These are phyloP conservation scores for Talaromyces trachyspermus DNA, from an alignment of 495 filamentous ascomycete species.

Conservation along the genomic window DNA sequence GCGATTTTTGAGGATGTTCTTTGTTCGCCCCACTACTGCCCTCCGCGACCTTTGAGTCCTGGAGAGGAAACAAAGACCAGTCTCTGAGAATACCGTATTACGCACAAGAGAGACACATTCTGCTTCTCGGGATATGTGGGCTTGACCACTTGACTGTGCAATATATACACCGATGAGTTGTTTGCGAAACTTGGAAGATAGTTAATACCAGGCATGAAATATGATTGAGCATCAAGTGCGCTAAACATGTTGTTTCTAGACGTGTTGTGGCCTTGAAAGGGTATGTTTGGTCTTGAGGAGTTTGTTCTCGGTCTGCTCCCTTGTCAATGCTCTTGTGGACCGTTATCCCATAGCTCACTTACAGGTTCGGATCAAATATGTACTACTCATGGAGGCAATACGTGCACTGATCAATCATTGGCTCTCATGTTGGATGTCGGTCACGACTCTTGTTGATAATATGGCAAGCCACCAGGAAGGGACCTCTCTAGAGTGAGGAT, in stretches of 20 bases:
- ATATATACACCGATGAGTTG: background rate
- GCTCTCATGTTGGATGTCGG: background rate
- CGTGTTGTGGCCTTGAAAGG: background rate
- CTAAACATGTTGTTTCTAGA: background rate
- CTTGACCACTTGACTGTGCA: background rate
- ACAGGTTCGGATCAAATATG: background rate
- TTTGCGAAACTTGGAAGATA: constrained; percentile 6
- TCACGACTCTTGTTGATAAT: background rate
- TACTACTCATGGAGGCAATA: background rate
- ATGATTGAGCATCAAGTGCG: background rate
- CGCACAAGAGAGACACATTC: constrained; percentile 51
- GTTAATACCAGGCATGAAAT: constrained; percentile 1
- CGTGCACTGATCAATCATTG: constrained; percentile 1
- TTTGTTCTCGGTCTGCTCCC: constrained; percentile 2
- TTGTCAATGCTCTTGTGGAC: constrained; percentile 3
- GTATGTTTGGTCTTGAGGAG: constrained; percentile 1
- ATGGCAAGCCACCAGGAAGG: constrained; percentile 29
- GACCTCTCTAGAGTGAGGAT: constrained; percentile 95
- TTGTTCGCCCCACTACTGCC: constrained; percentile 62
- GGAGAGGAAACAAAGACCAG: constrained; percentile 86
- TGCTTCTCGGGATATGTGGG: constrained; percentile 4
- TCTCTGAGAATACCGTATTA: constrained; percentile 72
- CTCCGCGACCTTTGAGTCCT: constrained; percentile 33
- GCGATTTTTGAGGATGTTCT: constrained; percentile 83
- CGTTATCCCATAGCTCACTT: background rate